phyloP scores from a whole-genome alignment of 495 filamentous ascomycete genomes.

The Darksidea phi region DNA sequence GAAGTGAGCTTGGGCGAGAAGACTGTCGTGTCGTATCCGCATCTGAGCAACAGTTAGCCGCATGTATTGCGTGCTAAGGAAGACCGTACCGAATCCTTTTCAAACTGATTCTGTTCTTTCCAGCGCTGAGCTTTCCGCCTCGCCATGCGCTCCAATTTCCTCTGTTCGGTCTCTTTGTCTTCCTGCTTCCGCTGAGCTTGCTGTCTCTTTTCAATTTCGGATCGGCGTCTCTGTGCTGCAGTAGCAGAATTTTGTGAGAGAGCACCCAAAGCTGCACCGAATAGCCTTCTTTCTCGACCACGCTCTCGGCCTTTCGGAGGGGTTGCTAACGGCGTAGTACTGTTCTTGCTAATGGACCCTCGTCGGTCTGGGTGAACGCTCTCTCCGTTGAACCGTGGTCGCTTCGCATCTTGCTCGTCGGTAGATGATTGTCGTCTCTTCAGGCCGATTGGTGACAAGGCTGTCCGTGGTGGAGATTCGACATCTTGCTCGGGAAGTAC shows the following conservation, averaged over 20 bases:
- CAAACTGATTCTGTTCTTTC: slow-evolving; percentile 72
- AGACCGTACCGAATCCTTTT: slow-evolving; percentile 69
- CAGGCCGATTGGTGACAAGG: slow-evolving; percentile 20
- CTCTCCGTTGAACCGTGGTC: slow-evolving; percentile 39
- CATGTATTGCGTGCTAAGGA: not conserved
- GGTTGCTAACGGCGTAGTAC: slow-evolving; percentile 21
- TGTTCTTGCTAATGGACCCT: slow-evolving; percentile 10
- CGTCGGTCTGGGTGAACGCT: slow-evolving; percentile 8
- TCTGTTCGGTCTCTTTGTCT: slow-evolving; percentile 68
- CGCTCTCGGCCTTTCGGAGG: slow-evolving; percentile 56
- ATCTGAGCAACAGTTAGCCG: slow-evolving; percentile 60
- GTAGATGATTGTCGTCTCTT: slow-evolving; percentile 61
- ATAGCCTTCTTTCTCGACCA: slow-evolving; percentile 82
- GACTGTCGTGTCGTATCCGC: slow-evolving; percentile 69
- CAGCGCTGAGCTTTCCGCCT: slow-evolving; percentile 58
- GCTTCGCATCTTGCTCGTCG: slow-evolving; percentile 56
- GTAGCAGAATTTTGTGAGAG: slow-evolving; percentile 73
- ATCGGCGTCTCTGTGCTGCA: slow-evolving; percentile 71
- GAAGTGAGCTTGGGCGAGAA: slow-evolving; percentile 71
- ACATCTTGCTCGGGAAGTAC: slow-evolving; percentile 56
- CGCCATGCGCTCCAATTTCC: slow-evolving; percentile 62
- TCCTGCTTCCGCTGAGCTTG: slow-evolving; percentile 77
- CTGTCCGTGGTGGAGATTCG: slow-evolving; percentile 32
- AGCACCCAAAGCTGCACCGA: slow-evolving; percentile 83
- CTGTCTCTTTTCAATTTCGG: slow-evolving; percentile 87